A percentile compares a stretch with the other conserved stretches of the same genome.
Evolutionary conservation across 2,329 filamentous ascomycete genomes (phyloP).

Genomic region (Tolypocladium tundrense): DNA sequence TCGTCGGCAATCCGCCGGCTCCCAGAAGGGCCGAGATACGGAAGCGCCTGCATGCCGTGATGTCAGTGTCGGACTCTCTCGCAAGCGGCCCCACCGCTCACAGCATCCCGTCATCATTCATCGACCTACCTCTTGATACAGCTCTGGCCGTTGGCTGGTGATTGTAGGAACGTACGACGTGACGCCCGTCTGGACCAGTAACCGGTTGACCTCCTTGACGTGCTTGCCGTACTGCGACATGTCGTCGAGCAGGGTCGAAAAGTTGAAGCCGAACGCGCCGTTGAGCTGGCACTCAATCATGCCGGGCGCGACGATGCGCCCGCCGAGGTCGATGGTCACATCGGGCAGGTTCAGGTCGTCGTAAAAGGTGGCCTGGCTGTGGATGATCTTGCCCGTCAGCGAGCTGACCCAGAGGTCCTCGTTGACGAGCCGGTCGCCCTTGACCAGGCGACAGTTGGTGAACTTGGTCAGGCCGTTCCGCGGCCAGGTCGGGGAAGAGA

Average conservation of each 20-base stretch:
- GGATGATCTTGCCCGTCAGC: conserved; percentile 68
- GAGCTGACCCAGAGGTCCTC: conserved; percentile 88
- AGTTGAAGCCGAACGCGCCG: conserved; percentile 87
- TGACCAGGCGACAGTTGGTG: conserved; percentile 75
- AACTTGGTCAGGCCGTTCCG: conserved; percentile 66
- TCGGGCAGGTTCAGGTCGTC: conserved; percentile 61
- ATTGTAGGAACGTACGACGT: conserved; percentile 83
- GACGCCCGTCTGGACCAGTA: conserved; percentile 68
- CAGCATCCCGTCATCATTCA: background rate
- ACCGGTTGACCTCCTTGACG: conserved; percentile 60
- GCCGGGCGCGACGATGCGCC: conserved; percentile 75
- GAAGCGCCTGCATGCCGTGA: conserved; percentile 45
- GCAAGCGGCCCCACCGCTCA: background rate
- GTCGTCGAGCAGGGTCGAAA: conserved; percentile 65
- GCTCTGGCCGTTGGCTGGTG: conserved; percentile 67
- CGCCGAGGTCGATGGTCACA: conserved; percentile 65
- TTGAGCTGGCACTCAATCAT: conserved; percentile 90
- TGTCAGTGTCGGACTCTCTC: background rate
- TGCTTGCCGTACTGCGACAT: conserved; percentile 60
- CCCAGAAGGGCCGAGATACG: conserved; percentile 66
- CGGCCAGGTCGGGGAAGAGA: conserved; percentile 23
- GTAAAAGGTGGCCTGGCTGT: conserved; percentile 58
- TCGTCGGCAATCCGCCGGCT: conserved; percentile 46
- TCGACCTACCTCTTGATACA: conserved; percentile 57
- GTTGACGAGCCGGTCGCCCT: conserved; percentile 54